Evolutionary conservation across 768 basidiomycete genomes (phyloP).

Genomic region (Phylloporus rhodoxanthus): DNA sequence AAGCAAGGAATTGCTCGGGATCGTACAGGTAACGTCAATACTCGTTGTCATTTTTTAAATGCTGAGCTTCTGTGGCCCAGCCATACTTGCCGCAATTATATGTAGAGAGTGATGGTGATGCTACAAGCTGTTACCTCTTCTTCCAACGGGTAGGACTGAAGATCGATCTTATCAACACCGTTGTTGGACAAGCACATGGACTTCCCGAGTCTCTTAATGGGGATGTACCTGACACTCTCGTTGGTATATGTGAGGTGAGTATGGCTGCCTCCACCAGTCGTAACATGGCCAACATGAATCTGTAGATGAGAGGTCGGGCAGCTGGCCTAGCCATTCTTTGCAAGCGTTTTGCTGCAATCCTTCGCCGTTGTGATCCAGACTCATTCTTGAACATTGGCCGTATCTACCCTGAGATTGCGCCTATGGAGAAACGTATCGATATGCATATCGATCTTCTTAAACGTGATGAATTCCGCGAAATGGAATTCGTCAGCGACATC

Average conservation of each 20-base stretch:
- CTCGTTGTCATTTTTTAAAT: neutral
- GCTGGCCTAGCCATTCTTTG: slow-evolving; percentile 76
- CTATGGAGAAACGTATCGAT: slow-evolving; percentile 88
- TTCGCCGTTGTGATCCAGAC: slow-evolving; percentile 75
- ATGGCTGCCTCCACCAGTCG: neutral
- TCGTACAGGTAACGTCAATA: slow-evolving; percentile 60
- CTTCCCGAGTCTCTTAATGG: slow-evolving; percentile 83
- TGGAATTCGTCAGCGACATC: slow-evolving; percentile 89
- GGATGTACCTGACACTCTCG: slow-evolving; percentile 75
- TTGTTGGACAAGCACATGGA: slow-evolving; percentile 77
- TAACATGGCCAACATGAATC: neutral
- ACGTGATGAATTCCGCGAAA: slow-evolving; percentile 86
- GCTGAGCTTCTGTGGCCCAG: slow-evolving; percentile 32
- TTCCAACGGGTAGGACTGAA: slow-evolving; percentile 88
- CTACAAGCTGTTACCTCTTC: slow-evolving; percentile 85
- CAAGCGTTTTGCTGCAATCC: slow-evolving; percentile 82
- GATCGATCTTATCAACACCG: slow-evolving; percentile 75
- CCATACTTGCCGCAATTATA: slow-evolving; percentile 91
- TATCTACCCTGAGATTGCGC: slow-evolving; percentile 75
- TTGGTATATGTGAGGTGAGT: slow-evolving; percentile 89
- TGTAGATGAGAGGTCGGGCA: slow-evolving; percentile 77
- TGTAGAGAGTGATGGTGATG: slow-evolving; percentile 81
- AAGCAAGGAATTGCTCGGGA: slow-evolving; percentile 68
- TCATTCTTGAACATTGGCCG: slow-evolving; percentile 83
- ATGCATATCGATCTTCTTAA: slow-evolving; percentile 82